Conservation (phyloP, 148 eudicot species). For the Camellia granthamiana region DNA sequence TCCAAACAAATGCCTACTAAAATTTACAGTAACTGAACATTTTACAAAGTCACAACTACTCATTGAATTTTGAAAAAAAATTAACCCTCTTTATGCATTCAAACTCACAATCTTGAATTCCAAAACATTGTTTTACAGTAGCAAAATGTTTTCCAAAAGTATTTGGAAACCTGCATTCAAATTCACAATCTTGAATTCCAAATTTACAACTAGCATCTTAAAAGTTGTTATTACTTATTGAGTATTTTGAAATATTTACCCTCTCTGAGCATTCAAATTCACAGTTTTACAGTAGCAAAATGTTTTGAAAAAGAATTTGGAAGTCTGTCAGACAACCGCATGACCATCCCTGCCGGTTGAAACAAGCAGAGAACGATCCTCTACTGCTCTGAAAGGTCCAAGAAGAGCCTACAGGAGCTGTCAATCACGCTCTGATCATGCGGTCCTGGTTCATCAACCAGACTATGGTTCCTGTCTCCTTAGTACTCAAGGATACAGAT, state of each 20-base stretch:
- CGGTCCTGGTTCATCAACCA: slow-evolving; percentile 10
- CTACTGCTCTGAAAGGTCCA: background rate
- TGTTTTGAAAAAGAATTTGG: background rate
- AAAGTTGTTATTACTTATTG: too few relatives aligned
- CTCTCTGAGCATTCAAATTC: background rate
- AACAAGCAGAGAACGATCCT: background rate
- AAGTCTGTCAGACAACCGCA: slow-evolving; percentile 20
- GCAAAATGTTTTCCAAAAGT: background rate
- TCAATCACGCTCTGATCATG: slow-evolving; percentile 22
- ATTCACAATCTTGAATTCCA: too few relatives aligned
- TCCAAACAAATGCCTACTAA: too few relatives aligned
- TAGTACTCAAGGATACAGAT: slow-evolving; percentile 4
- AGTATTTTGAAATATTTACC: too few relatives aligned
- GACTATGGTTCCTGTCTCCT: slow-evolving; percentile 4
- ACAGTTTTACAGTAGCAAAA: too few relatives aligned
- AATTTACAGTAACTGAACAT: too few relatives aligned
- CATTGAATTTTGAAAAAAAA: too few relatives aligned
- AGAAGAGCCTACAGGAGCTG: background rate
- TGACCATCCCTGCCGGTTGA: slow-evolving; percentile 2
- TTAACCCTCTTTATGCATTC: too few relatives aligned
- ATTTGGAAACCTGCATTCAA: background rate
- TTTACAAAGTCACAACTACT: too few relatives aligned
- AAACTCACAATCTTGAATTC: too few relatives aligned
- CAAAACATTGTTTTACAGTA: too few relatives aligned
- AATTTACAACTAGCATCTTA: too few relatives aligned